phyloP scores from a whole-genome alignment of 257 asterid species.

The Nicotiana paniculata region DNA sequence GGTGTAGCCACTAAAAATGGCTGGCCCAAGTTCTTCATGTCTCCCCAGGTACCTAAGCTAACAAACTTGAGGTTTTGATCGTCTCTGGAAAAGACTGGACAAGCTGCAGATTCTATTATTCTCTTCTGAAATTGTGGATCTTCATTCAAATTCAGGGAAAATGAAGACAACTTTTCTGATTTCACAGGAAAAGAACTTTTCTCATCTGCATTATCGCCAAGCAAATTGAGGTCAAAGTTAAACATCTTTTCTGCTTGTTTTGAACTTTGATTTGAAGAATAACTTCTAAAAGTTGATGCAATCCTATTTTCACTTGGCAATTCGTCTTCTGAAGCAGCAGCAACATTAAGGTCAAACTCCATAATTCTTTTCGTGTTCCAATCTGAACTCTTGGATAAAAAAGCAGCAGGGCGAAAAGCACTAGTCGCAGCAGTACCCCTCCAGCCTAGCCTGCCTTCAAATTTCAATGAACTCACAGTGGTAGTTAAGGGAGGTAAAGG shows the following conservation, averaged over 20 bases:
- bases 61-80: slow-evolving; percentile 12
- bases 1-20: slow-evolving; percentile 23
- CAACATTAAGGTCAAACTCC: slow-evolving; percentile 56
- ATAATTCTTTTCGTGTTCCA: slow-evolving; percentile 7
- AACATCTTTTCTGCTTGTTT: slow-evolving; percentile 21
- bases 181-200: slow-evolving; percentile 12
- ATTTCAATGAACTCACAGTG: slow-evolving; percentile 26
- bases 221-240: slow-evolving; percentile 43
- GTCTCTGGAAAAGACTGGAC: slow-evolving; percentile 1
- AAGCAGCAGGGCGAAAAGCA: slow-evolving; percentile 37
- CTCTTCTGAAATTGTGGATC: slow-evolving; percentile 5
- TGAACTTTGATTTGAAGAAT: slow-evolving; percentile 13
- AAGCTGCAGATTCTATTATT: slow-evolving; percentile 9
- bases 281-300: background rate
- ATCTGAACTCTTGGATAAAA: slow-evolving; percentile 12
- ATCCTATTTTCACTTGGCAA: background rate
- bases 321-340: slow-evolving; percentile 31
- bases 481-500: slow-evolving; percentile 25
- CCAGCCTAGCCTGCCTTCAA: slow-evolving; percentile 47
- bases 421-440: slow-evolving; percentile 43
- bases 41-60: slow-evolving; percentile 18
- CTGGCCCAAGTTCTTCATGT: slow-evolving; percentile 15
- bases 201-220: slow-evolving; percentile 29
- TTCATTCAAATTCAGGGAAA: slow-evolving; percentile 32
- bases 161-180: slow-evolving; percentile 6